Percentiles rank a stretch among this genome's conserved stretches.
Evolutionary conservation across 2,329 filamentous ascomycete species (phyloP).

Genomic region (Fusarium chuoi): DNA sequence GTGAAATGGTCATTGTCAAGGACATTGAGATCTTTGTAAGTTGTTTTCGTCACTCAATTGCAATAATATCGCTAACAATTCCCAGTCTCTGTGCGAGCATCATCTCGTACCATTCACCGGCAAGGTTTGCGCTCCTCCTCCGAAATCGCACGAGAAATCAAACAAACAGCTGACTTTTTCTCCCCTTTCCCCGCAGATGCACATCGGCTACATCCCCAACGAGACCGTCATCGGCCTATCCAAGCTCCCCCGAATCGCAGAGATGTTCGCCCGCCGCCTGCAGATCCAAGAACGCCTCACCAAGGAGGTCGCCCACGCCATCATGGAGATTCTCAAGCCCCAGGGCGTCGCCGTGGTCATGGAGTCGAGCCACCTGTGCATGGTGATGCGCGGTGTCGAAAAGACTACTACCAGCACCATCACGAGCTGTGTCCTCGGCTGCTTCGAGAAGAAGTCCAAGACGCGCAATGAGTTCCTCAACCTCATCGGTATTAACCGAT

Average conservation of each 20-base stretch:
- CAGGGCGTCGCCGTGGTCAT: slow-evolving; percentile 97
- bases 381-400: slow-evolving; percentile 98
- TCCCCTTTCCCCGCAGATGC: slow-evolving; percentile 72
- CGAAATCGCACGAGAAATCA: neutral
- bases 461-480: slow-evolving; percentile 96
- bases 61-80: neutral
- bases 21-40: slow-evolving; percentile 83
- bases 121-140: slow-evolving; percentile 68
- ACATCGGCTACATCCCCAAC: slow-evolving; percentile 96
- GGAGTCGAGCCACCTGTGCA: slow-evolving; percentile 96
- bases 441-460: slow-evolving; percentile 91
- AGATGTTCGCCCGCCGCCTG: slow-evolving; percentile 93
- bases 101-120: slow-evolving; percentile 96
- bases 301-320: slow-evolving; percentile 92
- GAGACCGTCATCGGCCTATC: slow-evolving; percentile 93
- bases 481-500: slow-evolving; percentile 71
- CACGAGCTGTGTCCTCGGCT: slow-evolving; percentile 97
- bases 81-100: slow-evolving; percentile 88
- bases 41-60: neutral
- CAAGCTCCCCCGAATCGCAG: slow-evolving; percentile 93
- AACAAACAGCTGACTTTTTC: slow-evolving; percentile 6
- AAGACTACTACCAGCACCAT: slow-evolving; percentile 89
- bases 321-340: slow-evolving; percentile 91
- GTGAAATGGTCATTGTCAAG: slow-evolving; percentile 97
- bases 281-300: slow-evolving; percentile 98